phyloP scores from a whole-genome alignment of 805 yeast species.

The Vanderwaltozyma polyspora region DNA sequence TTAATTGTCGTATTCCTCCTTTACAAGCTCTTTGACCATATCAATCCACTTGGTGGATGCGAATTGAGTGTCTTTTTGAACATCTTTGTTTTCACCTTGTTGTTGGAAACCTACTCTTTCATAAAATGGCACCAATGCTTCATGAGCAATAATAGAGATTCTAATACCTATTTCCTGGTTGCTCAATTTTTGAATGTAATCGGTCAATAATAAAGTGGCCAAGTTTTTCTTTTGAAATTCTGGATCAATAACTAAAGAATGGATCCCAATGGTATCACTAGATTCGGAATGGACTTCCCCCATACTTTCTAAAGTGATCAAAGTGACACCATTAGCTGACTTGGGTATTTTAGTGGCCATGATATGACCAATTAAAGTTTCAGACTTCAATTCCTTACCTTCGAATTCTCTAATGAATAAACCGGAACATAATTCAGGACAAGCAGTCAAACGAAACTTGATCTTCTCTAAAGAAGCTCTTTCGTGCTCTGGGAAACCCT shows the following conservation, averaged over 20 bases:
- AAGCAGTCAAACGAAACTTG: constrained; percentile 57
- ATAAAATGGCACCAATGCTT: constrained; percentile 62
- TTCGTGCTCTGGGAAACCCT: constrained; percentile 62
- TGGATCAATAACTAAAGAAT: constrained; percentile 68
- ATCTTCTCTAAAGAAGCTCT: constrained; percentile 55
- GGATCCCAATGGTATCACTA: constrained; percentile 67
- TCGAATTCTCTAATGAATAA: constrained; percentile 63
- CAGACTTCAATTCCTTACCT: constrained; percentile 33
- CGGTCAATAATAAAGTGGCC: constrained; percentile 75
- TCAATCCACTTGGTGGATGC: constrained; percentile 25
- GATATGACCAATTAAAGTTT: constrained; percentile 65
- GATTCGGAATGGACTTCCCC: constrained; percentile 54
- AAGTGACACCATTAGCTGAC: constrained; percentile 2
- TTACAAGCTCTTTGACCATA: constrained; percentile 28
- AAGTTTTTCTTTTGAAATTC: constrained; percentile 71
- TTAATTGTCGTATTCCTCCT: constrained; percentile 26
- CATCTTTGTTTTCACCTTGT: constrained; percentile 40
- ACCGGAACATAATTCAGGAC: constrained; percentile 90
- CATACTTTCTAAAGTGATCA: constrained; percentile 25
- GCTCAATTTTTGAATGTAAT: constrained; percentile 79
- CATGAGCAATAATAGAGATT: constrained; percentile 64
- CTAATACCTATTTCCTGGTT: constrained; percentile 79
- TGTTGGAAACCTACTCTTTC: constrained; percentile 69
- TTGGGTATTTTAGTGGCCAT: constrained; percentile 57
- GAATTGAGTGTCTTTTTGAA: constrained; percentile 22